Conservation (phyloP, 169 alveolate genomes). For the Prorocentrum cordatum region DNA sequence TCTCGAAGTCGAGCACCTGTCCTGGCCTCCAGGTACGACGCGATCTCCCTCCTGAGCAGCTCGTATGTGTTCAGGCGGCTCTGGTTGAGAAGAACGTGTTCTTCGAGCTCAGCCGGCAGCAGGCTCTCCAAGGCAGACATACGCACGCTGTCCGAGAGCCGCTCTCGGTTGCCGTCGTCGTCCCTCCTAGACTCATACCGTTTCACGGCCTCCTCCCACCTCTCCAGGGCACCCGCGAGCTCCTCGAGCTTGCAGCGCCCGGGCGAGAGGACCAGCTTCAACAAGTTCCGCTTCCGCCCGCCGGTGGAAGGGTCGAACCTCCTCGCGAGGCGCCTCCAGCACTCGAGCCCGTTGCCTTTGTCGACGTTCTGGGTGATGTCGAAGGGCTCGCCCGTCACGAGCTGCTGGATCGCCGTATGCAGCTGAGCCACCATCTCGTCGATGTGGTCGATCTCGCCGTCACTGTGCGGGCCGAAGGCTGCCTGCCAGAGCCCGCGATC, state of each 20-base stretch:
- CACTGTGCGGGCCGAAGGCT: no score
- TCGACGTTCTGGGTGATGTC: not conserved
- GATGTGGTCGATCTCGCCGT: no score
- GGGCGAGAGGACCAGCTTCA: not conserved
- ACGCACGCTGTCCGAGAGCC: not conserved
- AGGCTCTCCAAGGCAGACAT: not conserved
- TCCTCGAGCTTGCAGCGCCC: not conserved
- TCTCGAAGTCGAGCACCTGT: no score
- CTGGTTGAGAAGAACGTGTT: not conserved
- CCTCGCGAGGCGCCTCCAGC: not conserved
- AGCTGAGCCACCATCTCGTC: no score
- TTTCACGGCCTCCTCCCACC: not conserved
- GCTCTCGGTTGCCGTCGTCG: not conserved
- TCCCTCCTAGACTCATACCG: not conserved
- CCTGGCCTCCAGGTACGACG: not conserved
- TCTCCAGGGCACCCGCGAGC: not conserved
- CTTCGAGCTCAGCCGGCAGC: not conserved
- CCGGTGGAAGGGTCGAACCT: slow-evolving; percentile 6
- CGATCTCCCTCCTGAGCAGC: not conserved
- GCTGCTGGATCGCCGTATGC: no score
- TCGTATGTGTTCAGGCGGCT: not conserved
- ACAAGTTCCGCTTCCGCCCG: not conserved
- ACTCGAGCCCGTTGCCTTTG: not conserved
- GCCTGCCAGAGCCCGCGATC: no score
- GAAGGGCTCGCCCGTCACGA: no score